Percentiles rank a stretch among this genome's conserved stretches.
Evolutionary conservation across 192 early-diverging fungal genomes (phyloP).

Genomic region (Dissophora globulifera): DNA sequence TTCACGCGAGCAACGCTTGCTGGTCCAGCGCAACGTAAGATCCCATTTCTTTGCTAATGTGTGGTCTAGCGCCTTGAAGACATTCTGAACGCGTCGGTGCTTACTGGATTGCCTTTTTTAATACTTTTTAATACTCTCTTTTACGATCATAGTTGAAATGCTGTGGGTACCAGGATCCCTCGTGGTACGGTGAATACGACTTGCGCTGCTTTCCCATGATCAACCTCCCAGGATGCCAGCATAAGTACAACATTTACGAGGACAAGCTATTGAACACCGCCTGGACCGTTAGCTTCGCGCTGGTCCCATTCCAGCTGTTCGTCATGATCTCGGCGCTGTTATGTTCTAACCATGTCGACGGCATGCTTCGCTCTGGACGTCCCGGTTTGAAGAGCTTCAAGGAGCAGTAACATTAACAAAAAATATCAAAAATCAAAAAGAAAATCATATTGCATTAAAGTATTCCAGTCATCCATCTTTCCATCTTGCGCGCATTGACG

Average conservation of each 20-base stretch:
- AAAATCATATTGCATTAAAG: no score
- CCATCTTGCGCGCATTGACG: no score
- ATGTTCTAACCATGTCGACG: slow-evolving; percentile 56
- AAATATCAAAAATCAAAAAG: no score
- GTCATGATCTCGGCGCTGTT: slow-evolving; percentile 49
- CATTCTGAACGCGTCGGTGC: no score
- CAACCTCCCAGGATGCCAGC: slow-evolving; percentile 51
- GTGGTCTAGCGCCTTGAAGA: no score
- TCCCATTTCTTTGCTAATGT: not conserved
- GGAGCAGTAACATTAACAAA: slow-evolving; percentile 33
- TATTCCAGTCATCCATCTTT: no score
- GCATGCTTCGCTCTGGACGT: slow-evolving; percentile 30
- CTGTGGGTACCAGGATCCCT: slow-evolving; percentile 51
- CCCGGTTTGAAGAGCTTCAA: slow-evolving; percentile 49
- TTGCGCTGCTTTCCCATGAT: slow-evolving; percentile 51
- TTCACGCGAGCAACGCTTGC: slow-evolving; percentile 26
- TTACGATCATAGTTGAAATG: slow-evolving; percentile 47
- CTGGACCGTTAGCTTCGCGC: slow-evolving; percentile 33
- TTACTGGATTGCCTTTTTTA: no score
- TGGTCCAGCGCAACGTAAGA: slow-evolving; percentile 50
- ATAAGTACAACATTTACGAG: slow-evolving; percentile 47
- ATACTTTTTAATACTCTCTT: no score
- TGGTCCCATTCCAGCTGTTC: slow-evolving; percentile 47
- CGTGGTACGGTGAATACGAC: slow-evolving; percentile 50
- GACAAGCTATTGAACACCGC: slow-evolving; percentile 17